These are phyloP conservation scores for Penicillium soppii DNA, from an alignment of 495 filamentous ascomycete species.

Conservation along the genomic window DNA sequence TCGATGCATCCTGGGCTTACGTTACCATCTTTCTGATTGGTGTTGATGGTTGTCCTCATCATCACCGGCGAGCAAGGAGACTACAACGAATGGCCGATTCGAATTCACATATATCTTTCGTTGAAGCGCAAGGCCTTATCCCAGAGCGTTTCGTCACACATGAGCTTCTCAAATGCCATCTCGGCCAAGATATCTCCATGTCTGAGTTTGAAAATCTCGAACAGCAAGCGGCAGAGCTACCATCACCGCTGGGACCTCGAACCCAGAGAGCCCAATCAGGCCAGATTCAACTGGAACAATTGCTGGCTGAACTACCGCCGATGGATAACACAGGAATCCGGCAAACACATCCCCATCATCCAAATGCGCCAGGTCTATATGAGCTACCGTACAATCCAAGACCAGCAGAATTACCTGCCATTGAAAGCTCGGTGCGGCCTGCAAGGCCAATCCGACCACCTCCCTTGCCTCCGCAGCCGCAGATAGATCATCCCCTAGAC, in stretches of 20 bases:
- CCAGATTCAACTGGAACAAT: background rate
- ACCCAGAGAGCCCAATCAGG: background rate
- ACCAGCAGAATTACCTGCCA: constrained; percentile 7
- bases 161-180: constrained; percentile 48
- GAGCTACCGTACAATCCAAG: constrained; percentile 5
- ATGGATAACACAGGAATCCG: constrained; percentile 4
- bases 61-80: constrained; percentile 50
- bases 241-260: background rate
- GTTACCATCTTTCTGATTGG: constrained; percentile 51
- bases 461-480: background rate
- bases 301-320: constrained; percentile 8
- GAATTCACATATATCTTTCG: constrained; percentile 48
- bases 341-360: constrained; percentile 3
- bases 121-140: constrained; percentile 48
- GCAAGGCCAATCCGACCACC: background rate
- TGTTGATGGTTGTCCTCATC: constrained; percentile 47
- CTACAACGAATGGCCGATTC: constrained; percentile 46
- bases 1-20: constrained; percentile 46
- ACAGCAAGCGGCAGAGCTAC: constrained; percentile 6
- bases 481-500: background rate
- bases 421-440: background rate
- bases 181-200: constrained; percentile 44
- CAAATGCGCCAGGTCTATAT: background rate
- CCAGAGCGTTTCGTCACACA: constrained; percentile 48
- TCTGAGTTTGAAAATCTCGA: constrained; percentile 38